Base-by-base conservation (phyloP, 1,139 yeast species). In the Saccharomycopsis phalli region DNA sequence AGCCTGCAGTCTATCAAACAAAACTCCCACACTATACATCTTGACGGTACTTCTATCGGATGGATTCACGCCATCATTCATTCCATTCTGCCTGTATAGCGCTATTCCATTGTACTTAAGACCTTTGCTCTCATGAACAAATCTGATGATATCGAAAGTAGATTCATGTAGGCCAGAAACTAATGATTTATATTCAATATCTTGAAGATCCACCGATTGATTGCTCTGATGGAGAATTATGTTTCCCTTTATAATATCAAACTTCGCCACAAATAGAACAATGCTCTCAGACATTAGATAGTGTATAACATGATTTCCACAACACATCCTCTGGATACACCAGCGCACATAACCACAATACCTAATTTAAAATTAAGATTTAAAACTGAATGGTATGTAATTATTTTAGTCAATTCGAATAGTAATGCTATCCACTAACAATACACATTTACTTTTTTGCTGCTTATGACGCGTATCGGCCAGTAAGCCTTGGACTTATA, bases 11-110 rank as follows among this genome's bases (percentile, higher is more conserved):
- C 10, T n/a, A 11, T 26, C 20, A 18, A 17, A 14, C 23, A 40
- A 14, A 5, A 44, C 21, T 10, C 48, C 48, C 3, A 45, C 38
- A 7, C 45, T 31, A 28, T 39, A 45, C 48, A 45, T 45, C 26
- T 38, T 37, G 3, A 44, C 30, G 17, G n/a, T 29, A 8, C 18
- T 8, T 6, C 47, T 34, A 22, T 44, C 46, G 16, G 16, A 18
- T 10, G 39, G 14, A 25, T 34, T 34, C 7, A 35, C 16, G 35
- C 32, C 40, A 18, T 23, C 16, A 4, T 26, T 20, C 29, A 38
- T 25, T 6, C 47, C 47, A 31, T 44, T 44, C 21, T 44, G 47
- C 6, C 43, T 23, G 37, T 25, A 44, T 17, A 44, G 30, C 4
- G 45, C 30, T 8, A 25, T 22, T 6, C 40, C 46, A 20, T 38